A percentile compares a stretch with the other conserved stretches of the same genome.
Evolutionary conservation across 192 early-diverging fungal genomes (phyloP).

Genomic region (Phlyctochytrium arcticum): DNA sequence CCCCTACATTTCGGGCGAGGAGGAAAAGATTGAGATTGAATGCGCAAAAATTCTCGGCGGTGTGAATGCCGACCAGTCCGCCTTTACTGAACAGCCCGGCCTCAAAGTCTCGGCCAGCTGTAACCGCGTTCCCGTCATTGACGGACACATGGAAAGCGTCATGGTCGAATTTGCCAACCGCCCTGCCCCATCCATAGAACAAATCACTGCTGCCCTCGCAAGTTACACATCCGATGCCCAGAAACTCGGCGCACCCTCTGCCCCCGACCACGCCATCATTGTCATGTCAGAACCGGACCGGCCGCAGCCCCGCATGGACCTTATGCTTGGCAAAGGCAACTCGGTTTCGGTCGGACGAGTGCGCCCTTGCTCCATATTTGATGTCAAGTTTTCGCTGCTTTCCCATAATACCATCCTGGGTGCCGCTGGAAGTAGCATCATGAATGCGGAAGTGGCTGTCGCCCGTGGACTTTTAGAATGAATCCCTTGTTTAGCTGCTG

Average conservation of each 20-base stretch:
- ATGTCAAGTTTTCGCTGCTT: conserved; percentile 86
- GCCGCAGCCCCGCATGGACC: conserved; percentile 93
- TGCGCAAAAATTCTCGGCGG: conserved; percentile 86
- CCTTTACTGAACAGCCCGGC: conserved; percentile 46
- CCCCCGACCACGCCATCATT: conserved; percentile 72
- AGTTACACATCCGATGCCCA: conserved; percentile 81
- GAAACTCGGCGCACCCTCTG: conserved; percentile 69
- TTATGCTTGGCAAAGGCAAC: conserved; percentile 77
- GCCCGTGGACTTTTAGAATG: conserved; percentile 59
- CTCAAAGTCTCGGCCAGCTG: conserved; percentile 90
- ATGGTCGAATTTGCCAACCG: conserved; percentile 74
- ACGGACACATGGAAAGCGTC: conserved; percentile 92
- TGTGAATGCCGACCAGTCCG: conserved; percentile 38
- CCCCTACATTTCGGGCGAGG: conserved; percentile 91
- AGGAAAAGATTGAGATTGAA: conserved; percentile 96
- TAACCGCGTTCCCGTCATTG: conserved; percentile 94
- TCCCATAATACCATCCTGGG: conserved; percentile 97
- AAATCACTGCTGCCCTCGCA: conserved; percentile 66
- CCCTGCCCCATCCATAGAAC: conserved; percentile 66
- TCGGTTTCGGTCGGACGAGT: conserved; percentile 92
- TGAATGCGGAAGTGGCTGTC: conserved; percentile 92
- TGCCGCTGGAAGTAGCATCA: conserved; percentile 87
- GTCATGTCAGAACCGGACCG: conserved; percentile 70
- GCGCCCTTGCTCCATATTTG: conserved; percentile 78
- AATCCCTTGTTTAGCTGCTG: too few relatives aligned